Evolutionary conservation across 306 rosid species (phyloP), one percentile per base, ranked within the genome.

Genomic region (Fagus sylvatica): DNA sequence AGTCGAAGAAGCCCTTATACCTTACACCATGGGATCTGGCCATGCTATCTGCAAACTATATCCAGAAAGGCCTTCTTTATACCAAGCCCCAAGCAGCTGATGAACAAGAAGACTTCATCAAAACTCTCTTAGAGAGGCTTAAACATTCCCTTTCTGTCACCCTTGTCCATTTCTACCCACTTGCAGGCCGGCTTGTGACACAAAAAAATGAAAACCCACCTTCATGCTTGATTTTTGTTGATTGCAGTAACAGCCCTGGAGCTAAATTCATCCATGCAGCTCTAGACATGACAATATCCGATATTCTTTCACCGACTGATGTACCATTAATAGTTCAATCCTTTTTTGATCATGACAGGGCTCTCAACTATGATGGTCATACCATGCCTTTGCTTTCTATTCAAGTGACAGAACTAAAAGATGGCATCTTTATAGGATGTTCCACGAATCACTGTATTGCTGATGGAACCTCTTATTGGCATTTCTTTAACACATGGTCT

Each of bases 11-110:
- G 7, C 49, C 74, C 1, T 39, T 55, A 36, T 17, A 88, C 86
- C 68, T 93, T 57, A 2, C 78, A 4, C 91, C 89, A 1, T 78
- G 71, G 71, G 97, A 91, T 55, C 64, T 88, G 4, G n/a, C 41
- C 51, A 68, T 87, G 91, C 71, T 91, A 53, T 86, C 96, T 0
- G 17, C 1, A 1, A 59, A 86, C 69, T 89, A 91, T 3, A 93
- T 90, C 41, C 97, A 91, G 49, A 88, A 88, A 43, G 97, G 98
- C 3, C 90, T 91, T 2, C 85, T 89, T 66, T 93, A 87, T 80
- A 74, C 78, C 42, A 93, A 89, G 36, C 92, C 96, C 4, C n/a
- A 79, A 11, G 17, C 69, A 1, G 8, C 12, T 1, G 1, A 7
- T 1, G 7, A 68, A 0, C 73, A 33, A 32, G 55, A 65, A 3